phyloP scores from a whole-genome alignment of 2,329 filamentous ascomycete species.

The Colletotrichum chrysophilum region DNA sequence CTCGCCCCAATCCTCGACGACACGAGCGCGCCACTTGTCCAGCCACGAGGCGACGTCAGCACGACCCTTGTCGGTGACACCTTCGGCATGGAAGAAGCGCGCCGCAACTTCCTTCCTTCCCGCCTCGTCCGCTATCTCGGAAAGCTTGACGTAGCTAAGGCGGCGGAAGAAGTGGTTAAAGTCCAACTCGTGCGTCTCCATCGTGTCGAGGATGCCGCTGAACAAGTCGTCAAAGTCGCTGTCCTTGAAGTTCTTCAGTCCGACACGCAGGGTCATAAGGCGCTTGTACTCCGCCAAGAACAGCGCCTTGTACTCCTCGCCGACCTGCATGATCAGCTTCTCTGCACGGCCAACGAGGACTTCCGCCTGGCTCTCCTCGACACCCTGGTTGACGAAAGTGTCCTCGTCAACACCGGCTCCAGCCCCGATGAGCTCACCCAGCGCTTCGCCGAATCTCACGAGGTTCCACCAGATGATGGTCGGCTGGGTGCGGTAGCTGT shows the following conservation, averaged over 20 bases:
- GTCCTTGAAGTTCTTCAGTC: slow-evolving; percentile 72
- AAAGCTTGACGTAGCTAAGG: slow-evolving; percentile 67
- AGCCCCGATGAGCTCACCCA: slow-evolving; percentile 87
- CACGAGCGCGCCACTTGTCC: slow-evolving; percentile 73
- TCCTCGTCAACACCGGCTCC: slow-evolving; percentile 74
- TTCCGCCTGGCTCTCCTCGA: slow-evolving; percentile 69
- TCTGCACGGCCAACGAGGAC: slow-evolving; percentile 82
- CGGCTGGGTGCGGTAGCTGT: slow-evolving; percentile 92
- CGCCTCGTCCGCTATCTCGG: slow-evolving; percentile 69
- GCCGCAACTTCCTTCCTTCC: slow-evolving; percentile 68
- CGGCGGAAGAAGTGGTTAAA: slow-evolving; percentile 94
- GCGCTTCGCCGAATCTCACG: slow-evolving; percentile 84
- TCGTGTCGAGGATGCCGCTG: slow-evolving; percentile 79
- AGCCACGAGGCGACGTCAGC: slow-evolving; percentile 80
- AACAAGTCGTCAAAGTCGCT: slow-evolving; percentile 82
- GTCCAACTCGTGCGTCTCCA: slow-evolving; percentile 85
- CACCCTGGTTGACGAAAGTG: slow-evolving; percentile 74
- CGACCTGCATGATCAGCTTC: slow-evolving; percentile 77
- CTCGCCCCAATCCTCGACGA: slow-evolving; percentile 78
- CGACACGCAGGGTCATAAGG: slow-evolving; percentile 81
- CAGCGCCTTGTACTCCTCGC: slow-evolving; percentile 86
- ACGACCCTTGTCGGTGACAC: slow-evolving; percentile 66
- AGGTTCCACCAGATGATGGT: slow-evolving; percentile 99
- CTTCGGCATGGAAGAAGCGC: slow-evolving; percentile 82
- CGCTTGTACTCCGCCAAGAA: slow-evolving; percentile 91